These are phyloP conservation scores for Persicaria tinctoria DNA, from an alignment of 148 eudicot species.

Conservation along the genomic window DNA sequence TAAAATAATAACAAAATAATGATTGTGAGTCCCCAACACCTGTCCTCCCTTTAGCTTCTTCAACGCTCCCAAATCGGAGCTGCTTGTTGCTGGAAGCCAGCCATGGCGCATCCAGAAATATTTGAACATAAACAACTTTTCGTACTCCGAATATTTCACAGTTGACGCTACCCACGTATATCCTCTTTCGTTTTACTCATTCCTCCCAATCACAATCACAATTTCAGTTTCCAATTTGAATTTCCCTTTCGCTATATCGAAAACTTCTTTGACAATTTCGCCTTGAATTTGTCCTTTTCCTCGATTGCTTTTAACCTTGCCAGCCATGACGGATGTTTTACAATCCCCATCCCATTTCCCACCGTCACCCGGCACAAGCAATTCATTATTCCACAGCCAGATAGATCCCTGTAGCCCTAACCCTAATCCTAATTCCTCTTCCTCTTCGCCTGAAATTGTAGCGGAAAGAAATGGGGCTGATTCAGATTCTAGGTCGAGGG, in stretches of 20 bases:
- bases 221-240: constrained; percentile 15
- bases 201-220: constrained; percentile 24
- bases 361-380: constrained; percentile 32
- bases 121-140: not conserved
- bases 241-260: constrained; percentile 14
- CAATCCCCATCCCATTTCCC: constrained; percentile 68
- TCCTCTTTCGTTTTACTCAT: constrained; percentile 26
- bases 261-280: constrained; percentile 7
- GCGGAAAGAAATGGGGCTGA: constrained; percentile 13
- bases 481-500: constrained; percentile 21
- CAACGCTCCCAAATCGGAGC: constrained; percentile 13
- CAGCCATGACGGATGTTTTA: constrained; percentile 77
- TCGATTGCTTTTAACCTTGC: constrained; percentile 7
- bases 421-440: constrained; percentile 22
- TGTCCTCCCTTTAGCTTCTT: constrained; percentile 1
- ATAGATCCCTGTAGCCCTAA: constrained; percentile 26
- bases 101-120: constrained; percentile 7
- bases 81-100: not conserved
- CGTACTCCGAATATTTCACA: not conserved
- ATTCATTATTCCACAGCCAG: constrained; percentile 32
- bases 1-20: not conserved
- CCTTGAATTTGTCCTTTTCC: constrained; percentile 19
- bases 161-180: constrained; percentile 56
- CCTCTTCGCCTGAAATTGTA: constrained; percentile 4
- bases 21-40: not conserved